Evolutionary conservation across 2,329 filamentous ascomycete species (phyloP), one percentile per base, ranked within the genome.

Genomic region (Claviceps pazoutovae): DNA sequence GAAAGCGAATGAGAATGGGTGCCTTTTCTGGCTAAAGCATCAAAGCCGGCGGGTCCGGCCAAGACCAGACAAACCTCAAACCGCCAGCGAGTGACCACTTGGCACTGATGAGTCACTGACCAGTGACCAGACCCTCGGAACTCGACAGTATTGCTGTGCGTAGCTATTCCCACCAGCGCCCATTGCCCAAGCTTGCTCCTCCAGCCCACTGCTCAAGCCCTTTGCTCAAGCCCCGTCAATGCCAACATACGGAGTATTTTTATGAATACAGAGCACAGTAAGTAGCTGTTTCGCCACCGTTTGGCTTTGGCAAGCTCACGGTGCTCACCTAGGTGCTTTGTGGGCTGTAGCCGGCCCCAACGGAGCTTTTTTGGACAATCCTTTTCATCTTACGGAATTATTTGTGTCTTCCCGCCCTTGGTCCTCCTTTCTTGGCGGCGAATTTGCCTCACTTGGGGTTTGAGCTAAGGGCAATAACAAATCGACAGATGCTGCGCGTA

Each of bases 11-110:
- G 43, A 44, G 39, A 17, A 17, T 34, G 37, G 52, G 38, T 51
- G 41, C 41, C 54, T 48, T n/a, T 48, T 52, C 49, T 16, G 52
- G 50, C 46, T 47, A 34, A 34, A 44, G 21, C 42, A 26, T 7
- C 42, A 26, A 46, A 21, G 23, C 21, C 52, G 45, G 52, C 50
- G 50, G 48, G 52, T 46, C 54, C 54, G 54, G 52, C 46, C 46
- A 48, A 23, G 34, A 16, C 46, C 46, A 37, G 46, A 23, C 51
- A 49, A 48, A 23, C 47, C 30, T 26, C 42, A 50, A 44, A 11
- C 30, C 30, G 30, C 30, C 30, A 34, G 9, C 9, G 30, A 30
- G 9, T 30, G 26, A 30, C 26, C 26, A 11, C 23, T 26, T 7
- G 23, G 23, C 23, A 26, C 26, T 30, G 26, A 30, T 30, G 26